Evolutionary conservation across 768 basidiomycete genomes (phyloP).

Genomic region (Thelephora ganbajun): DNA sequence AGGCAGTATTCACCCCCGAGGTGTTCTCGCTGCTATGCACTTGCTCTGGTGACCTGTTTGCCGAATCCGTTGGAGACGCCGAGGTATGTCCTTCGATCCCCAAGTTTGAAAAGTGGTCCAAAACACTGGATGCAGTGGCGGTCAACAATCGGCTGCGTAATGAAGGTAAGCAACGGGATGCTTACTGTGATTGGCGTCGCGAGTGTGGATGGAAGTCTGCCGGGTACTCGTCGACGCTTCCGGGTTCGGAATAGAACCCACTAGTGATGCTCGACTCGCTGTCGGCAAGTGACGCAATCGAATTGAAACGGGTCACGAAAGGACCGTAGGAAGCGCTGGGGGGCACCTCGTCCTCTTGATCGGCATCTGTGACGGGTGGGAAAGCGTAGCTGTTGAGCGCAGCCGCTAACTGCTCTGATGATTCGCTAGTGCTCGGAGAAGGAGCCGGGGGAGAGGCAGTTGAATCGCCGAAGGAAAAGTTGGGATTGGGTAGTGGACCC

Average conservation of each 20-base stretch:
- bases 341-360: background rate
- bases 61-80: too few relatives aligned
- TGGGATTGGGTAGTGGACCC: conserved; percentile 15
- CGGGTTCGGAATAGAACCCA: conserved; percentile 12
- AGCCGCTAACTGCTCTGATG: conserved; percentile 2
- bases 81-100: too few relatives aligned
- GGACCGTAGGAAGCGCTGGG: background rate
- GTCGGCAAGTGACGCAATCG: conserved; percentile 13
- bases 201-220: background rate
- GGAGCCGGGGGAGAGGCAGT: conserved; percentile 6
- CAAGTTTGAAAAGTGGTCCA: too few relatives aligned
- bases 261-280: conserved; percentile 18
- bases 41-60: too few relatives aligned
- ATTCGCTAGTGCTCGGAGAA: conserved; percentile 5
- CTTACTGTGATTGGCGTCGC: background rate
- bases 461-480: conserved; percentile 16
- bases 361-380: background rate
- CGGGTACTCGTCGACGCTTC: conserved; percentile 1
- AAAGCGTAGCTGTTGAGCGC: background rate
- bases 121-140: too few relatives aligned
- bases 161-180: too few relatives aligned
- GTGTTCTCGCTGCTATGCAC: too few relatives aligned
- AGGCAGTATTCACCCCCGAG: background rate
- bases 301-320: conserved; percentile 7
- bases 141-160: too few relatives aligned